Percentiles rank a stretch among this genome's conserved stretches.
Evolutionary conservation across 2,329 filamentous ascomycete genomes (phyloP).

Genomic region (Neonectria faginata): DNA sequence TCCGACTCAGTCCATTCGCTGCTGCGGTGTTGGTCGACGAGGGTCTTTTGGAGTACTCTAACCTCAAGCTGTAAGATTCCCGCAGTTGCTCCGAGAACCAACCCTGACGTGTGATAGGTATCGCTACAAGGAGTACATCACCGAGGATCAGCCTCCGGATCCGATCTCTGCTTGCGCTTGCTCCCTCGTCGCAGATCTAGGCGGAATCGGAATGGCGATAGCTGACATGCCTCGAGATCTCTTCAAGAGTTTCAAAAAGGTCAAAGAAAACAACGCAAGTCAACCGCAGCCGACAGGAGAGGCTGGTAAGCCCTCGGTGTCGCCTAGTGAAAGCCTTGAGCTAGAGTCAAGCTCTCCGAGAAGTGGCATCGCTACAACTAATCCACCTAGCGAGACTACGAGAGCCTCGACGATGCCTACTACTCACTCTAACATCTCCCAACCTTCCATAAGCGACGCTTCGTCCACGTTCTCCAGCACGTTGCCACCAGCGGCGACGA

Average conservation of each 20-base stretch:
- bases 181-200: slow-evolving; percentile 85
- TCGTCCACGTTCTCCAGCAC: slow-evolving; percentile 36
- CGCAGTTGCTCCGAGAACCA: background rate
- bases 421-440: slow-evolving; percentile 39
- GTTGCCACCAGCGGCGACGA: slow-evolving; percentile 29
- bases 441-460: slow-evolving; percentile 38
- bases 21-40: slow-evolving; percentile 75
- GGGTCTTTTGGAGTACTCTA: slow-evolving; percentile 73
- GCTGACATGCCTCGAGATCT: slow-evolving; percentile 76
- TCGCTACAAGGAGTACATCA: slow-evolving; percentile 74
- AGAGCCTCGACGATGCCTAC: slow-evolving; percentile 19
- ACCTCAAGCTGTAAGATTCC: slow-evolving; percentile 75
- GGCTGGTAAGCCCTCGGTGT: slow-evolving; percentile 14
- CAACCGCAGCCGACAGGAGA: slow-evolving; percentile 17
- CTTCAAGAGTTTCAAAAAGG: slow-evolving; percentile 56
- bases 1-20: slow-evolving; percentile 77
- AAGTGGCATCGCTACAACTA: too few species aligned
- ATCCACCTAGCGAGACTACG: slow-evolving; percentile 25
- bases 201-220: slow-evolving; percentile 83
- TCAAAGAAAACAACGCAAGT: slow-evolving; percentile 30
- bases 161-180: slow-evolving; percentile 82
- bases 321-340: slow-evolving; percentile 28
- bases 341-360: too few species aligned
- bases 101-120: slow-evolving; percentile 55
- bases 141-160: slow-evolving; percentile 81